Base-by-base conservation (phyloP, 306 rosid genomes). In the Cucurbita ficifolia region DNA sequence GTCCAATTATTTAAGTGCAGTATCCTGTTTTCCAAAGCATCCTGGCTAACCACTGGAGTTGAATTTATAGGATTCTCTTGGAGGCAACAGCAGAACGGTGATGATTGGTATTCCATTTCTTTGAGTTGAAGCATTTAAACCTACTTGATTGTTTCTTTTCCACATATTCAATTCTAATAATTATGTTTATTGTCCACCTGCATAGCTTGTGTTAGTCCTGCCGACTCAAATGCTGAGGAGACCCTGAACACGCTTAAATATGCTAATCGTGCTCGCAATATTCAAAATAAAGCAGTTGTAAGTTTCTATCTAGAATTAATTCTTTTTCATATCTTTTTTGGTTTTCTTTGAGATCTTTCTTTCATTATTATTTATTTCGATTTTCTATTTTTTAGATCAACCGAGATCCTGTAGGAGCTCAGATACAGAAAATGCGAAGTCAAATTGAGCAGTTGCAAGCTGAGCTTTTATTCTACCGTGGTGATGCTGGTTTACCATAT, bases 211-310 rank as follows among this genome's bases (percentile, higher is more conserved):
- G 99, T 89, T 73, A 95, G 99, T 82, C 99, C 99, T 38, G 99
- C 99, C 14, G 99, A 95, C 76, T 86, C 99, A 68, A 95, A 95
- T 87, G 97, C 96, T 16, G 99, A 95, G 78, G 97, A 91, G 79
- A 95, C 97, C 10, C 74, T 95, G 76, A 91, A 95, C 76, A 91
- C 99, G n/a, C 81, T 95, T n/a, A 95, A 95, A 83, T 95, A 95
- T 72, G 97, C 99, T 16, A 95, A 91, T 79, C 99, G 99, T 75
- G 97, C 99, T 76, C 97, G 99, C 12, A 95, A 89, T 82, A 95
- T 95, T 78, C 96, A 95, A 59, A 89, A 95, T 81, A 95, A 95
- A 85, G 99, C 99, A 76, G 81, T 91, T 13, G 99, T 95, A 84
- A 94, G 97, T 82, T 56, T 9, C 63, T 74, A 70, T 42, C 36